Base-by-base conservation (phyloP, 1,284 basidiomycete genomes). In the Rhodotorula sp. region DNA sequence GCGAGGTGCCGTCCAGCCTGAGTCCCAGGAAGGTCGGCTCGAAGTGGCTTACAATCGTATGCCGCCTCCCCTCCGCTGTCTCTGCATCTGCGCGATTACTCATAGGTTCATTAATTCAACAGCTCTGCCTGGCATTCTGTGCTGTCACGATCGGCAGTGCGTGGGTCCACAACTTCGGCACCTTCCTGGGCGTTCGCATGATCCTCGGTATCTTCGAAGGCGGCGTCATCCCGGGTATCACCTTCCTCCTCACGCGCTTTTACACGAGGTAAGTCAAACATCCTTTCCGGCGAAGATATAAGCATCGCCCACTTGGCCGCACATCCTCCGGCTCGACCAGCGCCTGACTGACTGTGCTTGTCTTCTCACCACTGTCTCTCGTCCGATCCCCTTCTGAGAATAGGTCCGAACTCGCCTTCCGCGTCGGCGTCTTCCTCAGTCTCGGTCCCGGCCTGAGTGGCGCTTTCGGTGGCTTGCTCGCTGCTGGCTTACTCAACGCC, bases 181-280 rank as follows among this genome's bases (percentile, higher is more conserved):
- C 77, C 17, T 79, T 82, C 45, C 73, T 83, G 41, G 80, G 71
- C 1, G 78, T 83, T 1, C 80, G 82, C 1, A 78, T 81, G 55
- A 60, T 81, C 1, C 77, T 83, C 9, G 82, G 82, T 3, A 71
- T 81, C 41, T 77, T 78, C 2, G 82, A 83, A 67, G 82, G 82
- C 5, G 80, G 81, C 17, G n/a, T 81, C 65, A 76, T 83, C 14
- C 76, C 78, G 14, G 77, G 82, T 14, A 77, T 82, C 49, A 80
- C 79, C 25, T 76, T 81, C 67, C 73, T 80, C 60, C 63, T 71
- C 61, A 67, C 74, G 58, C 54, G 74, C 60, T 74, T 75, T 76
- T 74, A 80, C 71, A 67, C 71, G n/a, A n/a, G n/a, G n/a, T n/a
- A n/a, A n/a, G n/a, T n/a, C n/a, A n/a, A n/a, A n/a, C n/a, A n/a